Conservation (phyloP, 495 filamentous ascomycete genomes). For the Zalerion maritima region DNA sequence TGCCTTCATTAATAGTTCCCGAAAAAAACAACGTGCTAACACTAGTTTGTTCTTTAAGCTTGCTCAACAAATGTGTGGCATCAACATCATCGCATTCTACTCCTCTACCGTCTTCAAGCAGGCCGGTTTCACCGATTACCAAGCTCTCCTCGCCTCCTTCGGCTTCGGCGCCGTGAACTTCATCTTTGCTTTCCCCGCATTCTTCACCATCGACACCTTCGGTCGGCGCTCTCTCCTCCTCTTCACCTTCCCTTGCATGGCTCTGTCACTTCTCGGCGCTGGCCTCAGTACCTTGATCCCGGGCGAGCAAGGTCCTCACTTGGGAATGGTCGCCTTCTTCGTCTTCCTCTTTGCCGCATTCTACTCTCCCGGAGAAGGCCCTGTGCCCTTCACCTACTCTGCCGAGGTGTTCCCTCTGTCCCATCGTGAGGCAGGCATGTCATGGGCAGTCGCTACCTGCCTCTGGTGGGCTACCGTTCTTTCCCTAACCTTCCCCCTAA, state of each 20-base stretch:
- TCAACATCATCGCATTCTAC: slow-evolving; percentile 82
- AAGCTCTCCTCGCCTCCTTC: slow-evolving; percentile 56
- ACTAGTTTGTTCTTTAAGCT: too few species aligned
- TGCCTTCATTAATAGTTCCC: too few species aligned
- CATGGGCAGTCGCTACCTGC: slow-evolving; percentile 53
- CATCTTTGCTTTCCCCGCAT: slow-evolving; percentile 67
- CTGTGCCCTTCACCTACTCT: slow-evolving; percentile 69
- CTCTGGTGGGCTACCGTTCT: slow-evolving; percentile 53
- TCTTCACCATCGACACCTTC: slow-evolving; percentile 76
- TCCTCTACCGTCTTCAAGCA: slow-evolving; percentile 56
- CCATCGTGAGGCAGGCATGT: slow-evolving; percentile 64
- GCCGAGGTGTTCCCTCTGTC: slow-evolving; percentile 67
- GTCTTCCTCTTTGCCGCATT: slow-evolving; percentile 58
- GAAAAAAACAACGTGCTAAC: too few species aligned
- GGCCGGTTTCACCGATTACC: slow-evolving; percentile 39
- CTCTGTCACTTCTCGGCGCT: slow-evolving; percentile 58
- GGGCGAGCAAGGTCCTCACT: slow-evolving; percentile 29
- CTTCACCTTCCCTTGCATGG: slow-evolving; percentile 79
- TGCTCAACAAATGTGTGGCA: slow-evolving; percentile 77
- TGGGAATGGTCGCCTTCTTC: slow-evolving; percentile 52
- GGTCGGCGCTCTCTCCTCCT: slow-evolving; percentile 63
- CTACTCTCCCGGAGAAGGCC: slow-evolving; percentile 68
- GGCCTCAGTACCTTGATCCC: slow-evolving; percentile 60
- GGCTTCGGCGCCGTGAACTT: slow-evolving; percentile 76
- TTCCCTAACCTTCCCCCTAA: slow-evolving; percentile 48